These are phyloP conservation scores for Zygnema circumcarinatum DNA, from an alignment of 139 green algal genomes.

Conservation along the genomic window DNA sequence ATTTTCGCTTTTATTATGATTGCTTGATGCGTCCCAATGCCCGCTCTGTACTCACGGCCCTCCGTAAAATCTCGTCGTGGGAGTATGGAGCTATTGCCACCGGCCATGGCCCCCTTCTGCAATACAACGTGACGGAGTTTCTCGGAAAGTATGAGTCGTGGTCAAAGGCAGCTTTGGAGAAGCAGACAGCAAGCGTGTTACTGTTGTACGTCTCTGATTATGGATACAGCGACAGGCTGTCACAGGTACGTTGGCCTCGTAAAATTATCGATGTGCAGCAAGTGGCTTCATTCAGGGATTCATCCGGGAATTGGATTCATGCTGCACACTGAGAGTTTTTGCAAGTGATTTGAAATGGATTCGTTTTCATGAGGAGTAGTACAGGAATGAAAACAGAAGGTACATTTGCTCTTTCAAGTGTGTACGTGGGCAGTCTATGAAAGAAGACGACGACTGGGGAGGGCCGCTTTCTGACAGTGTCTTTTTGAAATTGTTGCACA, in stretches of 20 bases:
- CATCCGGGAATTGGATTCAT: no score
- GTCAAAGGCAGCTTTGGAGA: conserved; percentile 74
- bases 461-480: no score
- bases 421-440: no score
- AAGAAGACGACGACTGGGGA: no score
- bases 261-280: no score
- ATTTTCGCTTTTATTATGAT: conserved; percentile 97
- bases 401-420: no score
- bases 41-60: conserved; percentile 81
- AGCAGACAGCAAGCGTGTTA: conserved; percentile 71
- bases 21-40: conserved; percentile 97
- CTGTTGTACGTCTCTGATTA: conserved; percentile 94
- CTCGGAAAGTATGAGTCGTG: conserved; percentile 74
- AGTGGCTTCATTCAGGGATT: no score
- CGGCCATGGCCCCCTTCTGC: conserved; percentile 76
- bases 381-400: no score
- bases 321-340: no score
- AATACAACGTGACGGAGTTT: conserved; percentile 77
- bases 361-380: no score
- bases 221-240: conserved; percentile 88
- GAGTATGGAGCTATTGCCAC: conserved; percentile 82
- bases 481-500: no score
- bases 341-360: no score
- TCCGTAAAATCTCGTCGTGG: conserved; percentile 84
- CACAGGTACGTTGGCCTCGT: conserved; percentile 34